Conservation (phyloP, 2,329 filamentous ascomycete genomes). For the Trichoderma sp. region DNA sequence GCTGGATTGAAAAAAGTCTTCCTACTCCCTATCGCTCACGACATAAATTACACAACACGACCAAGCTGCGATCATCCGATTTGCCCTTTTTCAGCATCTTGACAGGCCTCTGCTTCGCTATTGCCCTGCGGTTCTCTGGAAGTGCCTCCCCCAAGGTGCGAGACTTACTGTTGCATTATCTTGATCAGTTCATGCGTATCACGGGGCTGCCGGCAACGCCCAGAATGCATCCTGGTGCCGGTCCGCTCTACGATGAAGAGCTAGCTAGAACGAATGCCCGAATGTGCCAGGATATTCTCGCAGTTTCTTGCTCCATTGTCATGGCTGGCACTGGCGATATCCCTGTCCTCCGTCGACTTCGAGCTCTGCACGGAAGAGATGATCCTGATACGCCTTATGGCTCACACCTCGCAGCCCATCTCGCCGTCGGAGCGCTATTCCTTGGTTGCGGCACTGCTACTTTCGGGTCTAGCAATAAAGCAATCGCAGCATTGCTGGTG, state of each 20-base stretch:
- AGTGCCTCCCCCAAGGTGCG: conserved; percentile 68
- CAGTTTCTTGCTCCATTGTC: conserved; percentile 77
- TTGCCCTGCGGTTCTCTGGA: conserved; percentile 71
- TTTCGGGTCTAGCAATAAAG: conserved; percentile 82
- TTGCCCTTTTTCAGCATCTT: conserved; percentile 92
- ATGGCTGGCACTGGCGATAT: conserved; percentile 97
- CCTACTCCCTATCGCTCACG: conserved; percentile 65
- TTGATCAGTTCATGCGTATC: conserved; percentile 82
- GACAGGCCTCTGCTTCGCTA: conserved; percentile 79
- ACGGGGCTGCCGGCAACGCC: conserved; percentile 52
- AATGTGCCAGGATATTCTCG: conserved; percentile 87
- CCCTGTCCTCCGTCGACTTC: conserved; percentile 75
- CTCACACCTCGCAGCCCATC: conserved; percentile 86
- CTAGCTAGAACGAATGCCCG: conserved; percentile 77
- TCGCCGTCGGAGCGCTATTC: conserved; percentile 88
- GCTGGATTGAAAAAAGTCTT: conserved; percentile 74
- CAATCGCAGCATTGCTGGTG: conserved; percentile 79
- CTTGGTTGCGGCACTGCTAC: conserved; percentile 90
- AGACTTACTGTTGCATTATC: conserved; percentile 76
- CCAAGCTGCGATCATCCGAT: conserved; percentile 70
- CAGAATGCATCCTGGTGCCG: conserved; percentile 29
- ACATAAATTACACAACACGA: conserved; percentile 57
- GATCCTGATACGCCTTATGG: conserved; percentile 85
- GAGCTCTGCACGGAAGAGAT: conserved; percentile 82
- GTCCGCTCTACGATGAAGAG: conserved; percentile 71